Evolutionary conservation across 768 basidiomycete species (phyloP).

Genomic region (Leccinum longicurvipes): DNA sequence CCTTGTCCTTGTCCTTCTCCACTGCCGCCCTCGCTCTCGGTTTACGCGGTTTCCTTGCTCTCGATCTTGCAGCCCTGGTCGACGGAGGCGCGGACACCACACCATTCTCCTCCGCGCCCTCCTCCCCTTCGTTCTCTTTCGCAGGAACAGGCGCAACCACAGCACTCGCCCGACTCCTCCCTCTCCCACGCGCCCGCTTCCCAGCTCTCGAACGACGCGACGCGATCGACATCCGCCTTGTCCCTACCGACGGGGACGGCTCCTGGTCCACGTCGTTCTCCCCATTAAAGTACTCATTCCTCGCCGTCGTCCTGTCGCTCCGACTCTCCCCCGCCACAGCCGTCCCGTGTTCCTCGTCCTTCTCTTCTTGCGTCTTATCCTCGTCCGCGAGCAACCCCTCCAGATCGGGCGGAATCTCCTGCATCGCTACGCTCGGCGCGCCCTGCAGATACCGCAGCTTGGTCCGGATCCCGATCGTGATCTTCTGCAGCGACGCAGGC

Average conservation of each 20-base stretch:
- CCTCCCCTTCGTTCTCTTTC: conserved; percentile 35
- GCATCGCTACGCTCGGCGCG: conserved; percentile 95
- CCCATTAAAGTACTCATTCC: conserved; percentile 73
- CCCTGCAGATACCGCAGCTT: conserved; percentile 91
- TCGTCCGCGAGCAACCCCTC: conserved; percentile 74
- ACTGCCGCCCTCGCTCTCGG: conserved; percentile 15
- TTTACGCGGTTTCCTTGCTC: conserved; percentile 28
- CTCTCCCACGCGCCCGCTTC: conserved; percentile 31
- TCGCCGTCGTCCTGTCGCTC: conserved; percentile 47
- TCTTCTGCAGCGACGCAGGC: conserved; percentile 75
- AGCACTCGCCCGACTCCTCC: conserved; percentile 32
- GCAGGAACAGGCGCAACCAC: conserved; percentile 6
- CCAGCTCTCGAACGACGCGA: conserved; percentile 25
- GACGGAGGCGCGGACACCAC: conserved; percentile 8
- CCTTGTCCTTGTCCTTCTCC: conserved; percentile 28
- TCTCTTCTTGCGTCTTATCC: conserved; percentile 63
- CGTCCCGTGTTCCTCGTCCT: conserved; percentile 63
- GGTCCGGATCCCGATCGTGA: conserved; percentile 80
- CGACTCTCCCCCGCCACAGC: conserved; percentile 52
- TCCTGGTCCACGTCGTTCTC: conserved; percentile 64
- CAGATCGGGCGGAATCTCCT: conserved; percentile 92
- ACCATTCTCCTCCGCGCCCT: conserved; percentile 35
- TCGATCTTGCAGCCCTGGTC: conserved; percentile 32
- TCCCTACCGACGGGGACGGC: conserved; percentile 30
- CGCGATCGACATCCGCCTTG: conserved; percentile 11